Conservation (phyloP, 2,329 filamentous ascomycete genomes). For the Cercospora canescens region DNA sequence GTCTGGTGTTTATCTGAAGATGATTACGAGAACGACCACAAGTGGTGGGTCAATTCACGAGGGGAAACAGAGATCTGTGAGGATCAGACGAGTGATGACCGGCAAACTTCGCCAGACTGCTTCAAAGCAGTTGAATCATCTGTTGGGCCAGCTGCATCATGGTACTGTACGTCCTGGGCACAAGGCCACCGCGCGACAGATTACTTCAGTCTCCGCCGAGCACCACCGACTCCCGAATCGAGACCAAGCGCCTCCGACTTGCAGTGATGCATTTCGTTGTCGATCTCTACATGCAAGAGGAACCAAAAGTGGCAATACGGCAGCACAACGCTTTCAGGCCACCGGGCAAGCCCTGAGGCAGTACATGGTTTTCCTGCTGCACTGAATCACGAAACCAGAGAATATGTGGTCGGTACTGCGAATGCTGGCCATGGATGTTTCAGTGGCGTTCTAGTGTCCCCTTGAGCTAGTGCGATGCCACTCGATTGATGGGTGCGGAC, state of each 20-base stretch:
- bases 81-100: background rate
- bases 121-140: background rate
- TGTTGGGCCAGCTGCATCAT: slow-evolving; percentile 4
- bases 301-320: background rate
- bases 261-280: background rate
- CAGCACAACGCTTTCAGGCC: background rate
- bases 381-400: too few species aligned
- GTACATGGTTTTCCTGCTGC: background rate
- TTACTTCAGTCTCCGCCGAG: slow-evolving; percentile 13
- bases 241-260: background rate
- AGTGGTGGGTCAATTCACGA: slow-evolving; percentile 19
- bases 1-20: slow-evolving; percentile 18
- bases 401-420: background rate
- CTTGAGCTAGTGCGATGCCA: background rate
- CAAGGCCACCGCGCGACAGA: slow-evolving; percentile 2
- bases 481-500: background rate
- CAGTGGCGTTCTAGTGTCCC: background rate
- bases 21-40: slow-evolving; percentile 14
- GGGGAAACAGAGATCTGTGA: slow-evolving; percentile 15
- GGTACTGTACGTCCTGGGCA: slow-evolving; percentile 17
- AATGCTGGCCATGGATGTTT: background rate
- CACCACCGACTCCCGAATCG: slow-evolving; percentile 13
- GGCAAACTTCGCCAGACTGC: background rate
- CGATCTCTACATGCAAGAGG: background rate
- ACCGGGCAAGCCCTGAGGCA: background rate